Conservation (phyloP, 768 basidiomycete species). For the Collybia sordida region DNA sequence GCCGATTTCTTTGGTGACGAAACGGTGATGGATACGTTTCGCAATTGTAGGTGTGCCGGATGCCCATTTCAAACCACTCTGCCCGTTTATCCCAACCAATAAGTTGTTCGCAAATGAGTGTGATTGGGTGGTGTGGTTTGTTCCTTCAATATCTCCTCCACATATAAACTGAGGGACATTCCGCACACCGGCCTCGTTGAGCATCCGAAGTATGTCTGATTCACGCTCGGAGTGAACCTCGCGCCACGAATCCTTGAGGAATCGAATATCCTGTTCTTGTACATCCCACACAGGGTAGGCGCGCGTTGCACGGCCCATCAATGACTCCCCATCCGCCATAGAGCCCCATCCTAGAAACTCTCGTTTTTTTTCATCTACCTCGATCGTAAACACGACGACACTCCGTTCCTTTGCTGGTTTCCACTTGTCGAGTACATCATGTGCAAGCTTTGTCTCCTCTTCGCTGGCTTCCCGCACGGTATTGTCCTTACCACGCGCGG, state of each 20-base stretch:
- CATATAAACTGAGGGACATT: slow-evolving; percentile 21
- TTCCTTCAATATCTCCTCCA: slow-evolving; percentile 24
- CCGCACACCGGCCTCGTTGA: slow-evolving; percentile 9
- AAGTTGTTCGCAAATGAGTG: slow-evolving; percentile 8
- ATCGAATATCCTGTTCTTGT: slow-evolving; percentile 6
- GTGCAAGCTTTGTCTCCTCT: slow-evolving; percentile 7
- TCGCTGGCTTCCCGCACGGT: slow-evolving; percentile 17
- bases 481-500: slow-evolving; percentile 23
- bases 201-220: slow-evolving; percentile 12
- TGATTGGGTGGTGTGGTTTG: background rate
- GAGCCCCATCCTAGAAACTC: slow-evolving; percentile 15
- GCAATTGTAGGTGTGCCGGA: too few relatives aligned
- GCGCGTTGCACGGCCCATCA: slow-evolving; percentile 11
- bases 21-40: slow-evolving; percentile 15
- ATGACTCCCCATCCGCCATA: slow-evolving; percentile 7
- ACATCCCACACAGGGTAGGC: slow-evolving; percentile 12
- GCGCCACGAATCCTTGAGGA: slow-evolving; percentile 27
- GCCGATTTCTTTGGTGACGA: slow-evolving; percentile 15
- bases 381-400: slow-evolving; percentile 11
- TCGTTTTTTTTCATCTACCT: background rate
- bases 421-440: slow-evolving; percentile 4
- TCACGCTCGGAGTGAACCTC: slow-evolving; percentile 8
- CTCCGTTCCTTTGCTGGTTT: slow-evolving; percentile 4
- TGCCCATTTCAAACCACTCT: background rate
- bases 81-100: background rate